Evolutionary conservation across 306 rosid genomes (phyloP).

Genomic region (Dalbergia oliveri): DNA sequence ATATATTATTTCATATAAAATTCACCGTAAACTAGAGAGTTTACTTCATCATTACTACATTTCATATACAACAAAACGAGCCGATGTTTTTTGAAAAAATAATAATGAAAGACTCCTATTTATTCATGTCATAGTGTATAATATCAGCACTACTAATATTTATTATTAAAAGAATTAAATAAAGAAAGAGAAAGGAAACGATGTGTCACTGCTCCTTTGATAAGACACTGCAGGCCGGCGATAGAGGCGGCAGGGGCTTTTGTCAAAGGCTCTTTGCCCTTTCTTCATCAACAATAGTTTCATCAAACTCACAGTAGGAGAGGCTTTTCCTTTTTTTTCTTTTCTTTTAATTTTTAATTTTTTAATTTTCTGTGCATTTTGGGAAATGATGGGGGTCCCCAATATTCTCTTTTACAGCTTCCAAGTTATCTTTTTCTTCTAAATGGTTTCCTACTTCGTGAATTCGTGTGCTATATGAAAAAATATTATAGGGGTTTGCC

Average conservation of each 20-base stretch:
- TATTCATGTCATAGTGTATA: too few relatives aligned
- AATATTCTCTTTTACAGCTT: background rate
- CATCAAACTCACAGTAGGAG: background rate
- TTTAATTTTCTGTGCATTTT: background rate
- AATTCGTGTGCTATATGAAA: background rate
- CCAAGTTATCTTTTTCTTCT: background rate
- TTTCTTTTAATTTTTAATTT: background rate
- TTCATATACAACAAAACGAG: too few relatives aligned
- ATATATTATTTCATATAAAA: too few relatives aligned
- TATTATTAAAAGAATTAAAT: conserved; percentile 21
- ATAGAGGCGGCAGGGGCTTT: conserved; percentile 44
- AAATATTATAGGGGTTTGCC: background rate
- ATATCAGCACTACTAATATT: background rate
- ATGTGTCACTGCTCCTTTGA: conserved; percentile 48
- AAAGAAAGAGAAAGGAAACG: conserved; percentile 39
- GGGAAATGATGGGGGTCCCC: background rate
- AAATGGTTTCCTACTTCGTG: background rate
- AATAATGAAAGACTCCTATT: too few relatives aligned
- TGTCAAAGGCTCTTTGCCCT: background rate
- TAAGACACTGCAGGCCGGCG: conserved; percentile 59
- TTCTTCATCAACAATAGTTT: background rate
- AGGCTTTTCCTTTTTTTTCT: background rate
- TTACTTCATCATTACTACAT: too few relatives aligned
- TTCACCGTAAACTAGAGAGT: too few relatives aligned
- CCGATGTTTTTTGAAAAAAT: too few relatives aligned